Conservation (phyloP, 176 grass and related monocot species). For the Poa pratensis region DNA sequence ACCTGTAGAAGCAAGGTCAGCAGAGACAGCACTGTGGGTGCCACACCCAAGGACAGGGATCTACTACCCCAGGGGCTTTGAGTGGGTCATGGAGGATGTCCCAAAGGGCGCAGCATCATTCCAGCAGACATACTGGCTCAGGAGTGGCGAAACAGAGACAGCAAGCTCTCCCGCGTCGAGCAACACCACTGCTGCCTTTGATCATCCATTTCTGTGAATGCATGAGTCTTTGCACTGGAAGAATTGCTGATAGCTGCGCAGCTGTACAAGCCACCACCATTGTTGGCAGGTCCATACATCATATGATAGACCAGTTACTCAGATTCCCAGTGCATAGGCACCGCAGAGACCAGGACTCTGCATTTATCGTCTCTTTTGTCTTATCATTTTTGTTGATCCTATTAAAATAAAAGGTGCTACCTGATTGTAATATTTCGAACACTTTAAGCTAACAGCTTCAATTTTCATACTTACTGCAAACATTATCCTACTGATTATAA, state of each 20-base stretch:
- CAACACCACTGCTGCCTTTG: slow-evolving; percentile 36
- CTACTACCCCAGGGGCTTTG: slow-evolving; percentile 87
- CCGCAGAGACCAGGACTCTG: slow-evolving; percentile 31
- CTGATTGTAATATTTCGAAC: slow-evolving; percentile 15
- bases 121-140: slow-evolving; percentile 64
- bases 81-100: slow-evolving; percentile 96
- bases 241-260: slow-evolving; percentile 31
- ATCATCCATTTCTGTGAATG: slow-evolving; percentile 58
- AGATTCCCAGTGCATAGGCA: slow-evolving; percentile 26
- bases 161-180: slow-evolving; percentile 38
- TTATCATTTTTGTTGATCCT: slow-evolving; percentile 1
- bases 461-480: slow-evolving; percentile 8
- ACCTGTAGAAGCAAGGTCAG: slow-evolving; percentile 40
- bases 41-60: slow-evolving; percentile 94
- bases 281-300: slow-evolving; percentile 39
- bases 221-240: slow-evolving; percentile 36
- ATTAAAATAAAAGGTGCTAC: slow-evolving; percentile 14
- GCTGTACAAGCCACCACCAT: slow-evolving; percentile 25
- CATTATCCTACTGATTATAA: background rate
- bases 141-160: slow-evolving; percentile 59
- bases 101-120: slow-evolving; percentile 72
- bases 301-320: slow-evolving; percentile 32
- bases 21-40: slow-evolving; percentile 69
- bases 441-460: slow-evolving; percentile 18
- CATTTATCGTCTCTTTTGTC: background rate